Evolutionary conservation across 805 yeast species (phyloP).

Genomic region (Pichia nakasei): DNA sequence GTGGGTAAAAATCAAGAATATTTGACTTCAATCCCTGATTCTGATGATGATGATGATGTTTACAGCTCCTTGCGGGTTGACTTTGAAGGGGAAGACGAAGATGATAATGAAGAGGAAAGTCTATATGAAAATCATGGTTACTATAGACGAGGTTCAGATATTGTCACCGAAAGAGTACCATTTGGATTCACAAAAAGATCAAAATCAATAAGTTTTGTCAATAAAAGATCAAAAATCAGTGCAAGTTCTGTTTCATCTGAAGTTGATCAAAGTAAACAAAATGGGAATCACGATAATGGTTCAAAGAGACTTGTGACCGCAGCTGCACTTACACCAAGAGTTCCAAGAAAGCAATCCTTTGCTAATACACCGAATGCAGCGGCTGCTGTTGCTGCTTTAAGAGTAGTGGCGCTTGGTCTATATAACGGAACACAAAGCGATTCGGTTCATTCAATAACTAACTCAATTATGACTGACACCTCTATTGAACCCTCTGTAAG

Average conservation of each 20-base stretch:
- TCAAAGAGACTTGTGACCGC: conserved; percentile 40
- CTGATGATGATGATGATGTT: conserved; percentile 33
- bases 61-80: conserved; percentile 28
- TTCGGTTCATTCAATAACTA: conserved; percentile 27
- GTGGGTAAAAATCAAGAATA: conserved; percentile 7
- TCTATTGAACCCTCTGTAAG: conserved; percentile 32
- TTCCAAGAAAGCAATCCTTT: conserved; percentile 45
- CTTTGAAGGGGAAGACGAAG: conserved; percentile 30
- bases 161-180: conserved; percentile 31
- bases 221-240: conserved; percentile 37
- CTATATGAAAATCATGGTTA: conserved; percentile 18
- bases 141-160: conserved; percentile 26
- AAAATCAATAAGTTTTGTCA: conserved; percentile 53
- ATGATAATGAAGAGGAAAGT: conserved; percentile 27
- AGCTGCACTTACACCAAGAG: conserved; percentile 78
- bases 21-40: conserved; percentile 10
- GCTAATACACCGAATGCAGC: conserved; percentile 56
- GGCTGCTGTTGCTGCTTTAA: conserved; percentile 67
- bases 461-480: conserved; percentile 27
- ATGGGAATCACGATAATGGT: not conserved
- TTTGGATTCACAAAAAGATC: conserved; percentile 44
- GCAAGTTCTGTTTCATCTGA: not conserved
- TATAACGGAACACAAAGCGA: conserved; percentile 30
- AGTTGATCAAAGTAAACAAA: not conserved
- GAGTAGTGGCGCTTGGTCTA: conserved; percentile 55